phyloP scores from a whole-genome alignment of 1,139 yeast species.

The Kodamaea sp. region DNA sequence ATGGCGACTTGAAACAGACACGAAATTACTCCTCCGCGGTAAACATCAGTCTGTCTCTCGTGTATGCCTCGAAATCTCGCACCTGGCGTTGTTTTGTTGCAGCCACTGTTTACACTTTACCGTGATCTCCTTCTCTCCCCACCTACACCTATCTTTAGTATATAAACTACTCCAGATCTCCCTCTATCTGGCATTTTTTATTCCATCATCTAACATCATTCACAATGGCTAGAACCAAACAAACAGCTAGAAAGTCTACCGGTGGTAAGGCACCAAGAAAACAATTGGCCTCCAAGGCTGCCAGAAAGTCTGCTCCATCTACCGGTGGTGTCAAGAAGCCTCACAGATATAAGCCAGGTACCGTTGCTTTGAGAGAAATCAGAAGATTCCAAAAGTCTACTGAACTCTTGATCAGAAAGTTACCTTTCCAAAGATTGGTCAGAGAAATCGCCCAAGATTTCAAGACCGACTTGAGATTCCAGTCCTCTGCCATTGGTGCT shows the following conservation, averaged over 20 bases:
- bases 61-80: background rate
- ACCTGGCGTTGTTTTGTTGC: background rate
- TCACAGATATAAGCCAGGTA: slow-evolving; percentile 99
- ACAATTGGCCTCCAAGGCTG: slow-evolving; percentile 98
- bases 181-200: background rate
- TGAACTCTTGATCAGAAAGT: slow-evolving; percentile 94
- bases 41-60: background rate
- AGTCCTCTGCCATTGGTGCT: slow-evolving; percentile 98
- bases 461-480: slow-evolving; percentile 98
- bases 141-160: too few species aligned
- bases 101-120: background rate
- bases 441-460: slow-evolving; percentile 98
- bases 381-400: slow-evolving; percentile 99
- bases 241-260: slow-evolving; percentile 98
- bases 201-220: slow-evolving; percentile 6
- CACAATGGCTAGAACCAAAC: slow-evolving; percentile 96
- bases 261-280: slow-evolving; percentile 99
- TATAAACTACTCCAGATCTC: slow-evolving; percentile 3
- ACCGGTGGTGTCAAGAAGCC: slow-evolving; percentile 99
- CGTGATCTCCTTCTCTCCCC: slow-evolving; percentile 1
- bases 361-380: slow-evolving; percentile 98
- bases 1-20: too few species aligned
- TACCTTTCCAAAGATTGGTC: slow-evolving; percentile 98
- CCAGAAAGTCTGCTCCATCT: slow-evolving; percentile 97
- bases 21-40: background rate